These are phyloP conservation scores for Paramecium bursaria DNA, from an alignment of 73 alveolate genomes.

Conservation along the genomic window DNA sequence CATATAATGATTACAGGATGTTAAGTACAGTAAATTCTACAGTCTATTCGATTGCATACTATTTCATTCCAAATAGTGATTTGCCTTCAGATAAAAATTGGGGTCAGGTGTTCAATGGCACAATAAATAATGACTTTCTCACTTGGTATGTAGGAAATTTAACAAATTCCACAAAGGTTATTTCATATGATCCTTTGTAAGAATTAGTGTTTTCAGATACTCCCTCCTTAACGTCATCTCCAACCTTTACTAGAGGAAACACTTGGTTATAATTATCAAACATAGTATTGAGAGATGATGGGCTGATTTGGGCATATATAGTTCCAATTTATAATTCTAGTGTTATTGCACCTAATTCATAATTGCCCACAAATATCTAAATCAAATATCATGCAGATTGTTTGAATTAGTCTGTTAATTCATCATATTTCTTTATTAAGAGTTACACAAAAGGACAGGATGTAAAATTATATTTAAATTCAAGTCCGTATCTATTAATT, in stretches of 20 bases:
- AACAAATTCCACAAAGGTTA: neutral
- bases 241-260: constrained; percentile 10
- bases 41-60: neutral
- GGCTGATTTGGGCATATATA: constrained; percentile 51
- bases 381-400: constrained; percentile 37
- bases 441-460: neutral
- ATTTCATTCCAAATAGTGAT: constrained; percentile 39
- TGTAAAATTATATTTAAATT: neutral
- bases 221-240: neutral
- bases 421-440: constrained; percentile 3
- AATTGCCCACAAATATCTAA: constrained; percentile 14
- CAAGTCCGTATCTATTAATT: constrained; percentile 18
- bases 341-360: neutral
- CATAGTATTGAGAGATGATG: constrained; percentile 36
- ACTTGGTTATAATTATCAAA: constrained; percentile 29
- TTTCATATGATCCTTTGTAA: constrained; percentile 1
- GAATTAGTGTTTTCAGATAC: constrained; percentile 10
- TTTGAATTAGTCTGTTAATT: constrained; percentile 23
- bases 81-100: constrained; percentile 23
- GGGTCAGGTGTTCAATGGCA: neutral
- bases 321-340: constrained; percentile 16
- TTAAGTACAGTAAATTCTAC: neutral
- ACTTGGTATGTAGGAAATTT: constrained; percentile 42
- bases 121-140: constrained; percentile 2
- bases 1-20: constrained; percentile 42